Base-by-base conservation (phyloP, 2,329 filamentous ascomycete species). In the Ceratocystis smalleyi region DNA sequence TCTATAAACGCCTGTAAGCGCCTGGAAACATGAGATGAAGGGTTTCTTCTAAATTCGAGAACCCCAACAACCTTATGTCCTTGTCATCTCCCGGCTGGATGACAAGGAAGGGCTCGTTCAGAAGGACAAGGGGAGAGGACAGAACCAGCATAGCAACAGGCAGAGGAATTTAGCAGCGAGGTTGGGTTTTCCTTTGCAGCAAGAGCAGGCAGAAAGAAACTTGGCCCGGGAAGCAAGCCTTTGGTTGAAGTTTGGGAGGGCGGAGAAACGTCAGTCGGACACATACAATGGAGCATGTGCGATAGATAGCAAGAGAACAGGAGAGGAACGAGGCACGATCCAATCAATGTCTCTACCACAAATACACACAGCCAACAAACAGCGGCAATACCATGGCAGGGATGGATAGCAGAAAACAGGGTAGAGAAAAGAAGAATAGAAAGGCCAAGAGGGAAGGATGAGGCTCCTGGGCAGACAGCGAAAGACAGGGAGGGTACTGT, bases 251-350 rank as follows among this genome's bases (percentile, higher is more conserved):
- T 40, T 40, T 12, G 3, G 35, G 35, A 40, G 35, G 35, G 35
- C 10, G 10, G 10, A 40, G 12, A 40, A 40, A 12, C 35, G 10
- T 40, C 35, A 40, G 35, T 40, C 35, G 3, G 10, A 40, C 35
- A 40, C 10, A 15, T 40, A 12, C 10, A 15, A 40, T 15, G 10
- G 10, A 40, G 35, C 35, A 15, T 12, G 35, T 40, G 35, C 35
- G 35, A 40, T 40, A 12, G 35, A 15, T 40, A 8, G 10, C 3
- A 27, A 40, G 8, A 40, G 35, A 12, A 3, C 35, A 15, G 15
- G 35, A 40, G 67, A 67, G 68, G 32, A 40, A 57, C 64, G 43
- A 65, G 40, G 64, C 66, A 15, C 35, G 35, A 40, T 12, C 35
- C 35, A 40, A 40, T 40, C 35, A 40, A 40, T 15, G 35, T 12